Conservation (phyloP, 306 rosid genomes). For the Quillaja saponaria region DNA sequence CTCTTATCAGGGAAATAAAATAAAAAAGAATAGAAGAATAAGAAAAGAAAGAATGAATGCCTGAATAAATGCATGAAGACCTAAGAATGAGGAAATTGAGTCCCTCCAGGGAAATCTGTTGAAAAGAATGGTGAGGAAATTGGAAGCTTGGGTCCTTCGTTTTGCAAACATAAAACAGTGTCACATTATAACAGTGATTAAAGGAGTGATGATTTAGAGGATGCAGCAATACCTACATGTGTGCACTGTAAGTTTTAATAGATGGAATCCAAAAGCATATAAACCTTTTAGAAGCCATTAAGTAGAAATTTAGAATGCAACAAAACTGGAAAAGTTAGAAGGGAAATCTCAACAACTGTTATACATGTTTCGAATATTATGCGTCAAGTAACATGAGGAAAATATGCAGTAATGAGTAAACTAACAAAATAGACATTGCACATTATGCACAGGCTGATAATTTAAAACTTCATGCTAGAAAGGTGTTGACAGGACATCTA, state of each 20-base stretch:
- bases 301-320: background rate
- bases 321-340: background rate
- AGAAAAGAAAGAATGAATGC: background rate
- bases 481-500: background rate
- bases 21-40: slow-evolving; percentile 1
- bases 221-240: no score
- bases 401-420: background rate
- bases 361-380: background rate
- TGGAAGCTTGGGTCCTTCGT: background rate
- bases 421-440: background rate
- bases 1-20: background rate
- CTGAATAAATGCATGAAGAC: slow-evolving; percentile 7
- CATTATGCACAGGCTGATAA: background rate
- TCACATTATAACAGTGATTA: background rate
- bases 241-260: no score
- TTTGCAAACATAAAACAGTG: background rate
- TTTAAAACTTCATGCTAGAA: background rate
- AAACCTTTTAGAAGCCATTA: background rate
- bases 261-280: background rate
- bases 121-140: background rate
- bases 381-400: background rate
- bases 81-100: no score
- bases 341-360: background rate
- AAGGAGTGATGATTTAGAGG: no score
- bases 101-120: no score